phyloP scores from a whole-genome alignment of 2,329 filamentous ascomycete species.

The Cladophialophora immunda region DNA sequence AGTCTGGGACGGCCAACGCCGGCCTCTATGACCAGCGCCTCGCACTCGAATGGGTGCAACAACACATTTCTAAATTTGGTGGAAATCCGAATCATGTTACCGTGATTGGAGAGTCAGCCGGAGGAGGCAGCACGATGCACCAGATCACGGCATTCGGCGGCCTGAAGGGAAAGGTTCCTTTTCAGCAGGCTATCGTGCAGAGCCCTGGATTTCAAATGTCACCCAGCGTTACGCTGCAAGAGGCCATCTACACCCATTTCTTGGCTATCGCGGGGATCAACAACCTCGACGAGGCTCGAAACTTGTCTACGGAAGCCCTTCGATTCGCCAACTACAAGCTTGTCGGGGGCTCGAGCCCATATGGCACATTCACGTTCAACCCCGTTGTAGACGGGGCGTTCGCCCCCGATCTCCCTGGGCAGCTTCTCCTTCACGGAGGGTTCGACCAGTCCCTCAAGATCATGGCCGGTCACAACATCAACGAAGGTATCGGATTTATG shows the following conservation, averaged over 20 bases:
- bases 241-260: constrained; percentile 50
- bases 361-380: constrained; percentile 55
- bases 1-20: constrained; percentile 53
- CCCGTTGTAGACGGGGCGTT: constrained; percentile 61
- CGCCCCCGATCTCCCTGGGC: constrained; percentile 56
- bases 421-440: constrained; percentile 51
- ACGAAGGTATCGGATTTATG: constrained; percentile 54
- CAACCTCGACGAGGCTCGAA: constrained; percentile 54
- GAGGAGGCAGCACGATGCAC: constrained; percentile 63
- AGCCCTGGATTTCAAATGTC: constrained; percentile 54
- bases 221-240: constrained; percentile 48
- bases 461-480: constrained; percentile 56
- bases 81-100: constrained; percentile 61
- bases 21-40: constrained; percentile 63
- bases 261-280: constrained; percentile 53
- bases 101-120: constrained; percentile 61
- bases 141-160: constrained; percentile 64
- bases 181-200: constrained; percentile 54
- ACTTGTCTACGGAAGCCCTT: constrained; percentile 51
- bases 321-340: constrained; percentile 52
- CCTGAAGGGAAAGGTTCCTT: constrained; percentile 40
- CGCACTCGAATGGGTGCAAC: constrained; percentile 63
- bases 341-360: constrained; percentile 44
- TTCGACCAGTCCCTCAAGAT: constrained; percentile 56
- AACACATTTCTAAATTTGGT: constrained; percentile 63